Conservation (phyloP, 306 rosid genomes). For the Boehmeria nivea region DNA sequence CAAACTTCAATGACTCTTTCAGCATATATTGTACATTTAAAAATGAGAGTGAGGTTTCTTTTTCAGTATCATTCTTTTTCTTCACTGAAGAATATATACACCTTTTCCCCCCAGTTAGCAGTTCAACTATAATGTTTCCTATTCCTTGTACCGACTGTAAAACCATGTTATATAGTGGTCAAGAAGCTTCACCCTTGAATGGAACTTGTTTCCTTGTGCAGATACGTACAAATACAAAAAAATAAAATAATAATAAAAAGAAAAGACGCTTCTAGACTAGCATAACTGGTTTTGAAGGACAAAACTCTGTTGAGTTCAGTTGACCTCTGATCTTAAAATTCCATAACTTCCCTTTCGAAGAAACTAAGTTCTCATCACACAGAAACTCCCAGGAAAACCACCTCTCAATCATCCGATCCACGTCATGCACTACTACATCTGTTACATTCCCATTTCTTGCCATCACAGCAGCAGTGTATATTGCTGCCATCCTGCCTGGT, state of each 20-base stretch:
- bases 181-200: constrained; percentile 2
- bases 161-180: background rate
- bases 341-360: constrained; percentile 80
- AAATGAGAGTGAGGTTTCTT: too few relatives aligned
- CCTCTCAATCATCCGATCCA: constrained; percentile 70
- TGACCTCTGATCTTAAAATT: constrained; percentile 57
- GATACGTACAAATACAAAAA: background rate
- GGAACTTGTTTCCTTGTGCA: background rate
- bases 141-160: background rate
- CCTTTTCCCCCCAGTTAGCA: background rate
- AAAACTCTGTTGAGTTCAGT: constrained; percentile 53
- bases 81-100: background rate
- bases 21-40: background rate
- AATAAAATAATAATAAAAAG: background rate
- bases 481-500: constrained; percentile 77
- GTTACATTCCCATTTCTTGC: constrained; percentile 57
- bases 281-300: constrained; percentile 29
- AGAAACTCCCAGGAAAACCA: constrained; percentile 97
- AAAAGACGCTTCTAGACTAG: constrained; percentile 10
- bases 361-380: constrained; percentile 71
- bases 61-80: background rate
- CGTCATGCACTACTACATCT: constrained; percentile 66
- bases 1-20: too few relatives aligned
- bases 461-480: constrained; percentile 61
- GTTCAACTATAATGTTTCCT: background rate